Percentiles rank a stretch among this genome's conserved stretches.
These are phyloP conservation scores for Stenocarpella maydis DNA, from an alignment of 2,329 filamentous ascomycete genomes.

Conservation along the genomic window DNA sequence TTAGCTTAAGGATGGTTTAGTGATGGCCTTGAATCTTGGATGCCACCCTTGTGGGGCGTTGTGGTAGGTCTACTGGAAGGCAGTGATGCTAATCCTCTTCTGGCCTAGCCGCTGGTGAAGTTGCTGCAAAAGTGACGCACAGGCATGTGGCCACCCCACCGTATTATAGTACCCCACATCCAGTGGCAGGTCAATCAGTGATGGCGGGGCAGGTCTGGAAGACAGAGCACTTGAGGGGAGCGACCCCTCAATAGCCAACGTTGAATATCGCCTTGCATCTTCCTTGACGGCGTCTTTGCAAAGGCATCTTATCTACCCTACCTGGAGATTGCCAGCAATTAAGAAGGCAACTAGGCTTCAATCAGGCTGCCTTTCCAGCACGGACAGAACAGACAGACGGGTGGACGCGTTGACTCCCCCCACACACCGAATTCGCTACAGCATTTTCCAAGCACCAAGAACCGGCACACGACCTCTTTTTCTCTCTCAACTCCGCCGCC, in stretches of 20 bases:
- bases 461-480: neutral
- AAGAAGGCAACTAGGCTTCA: too few relatives aligned
- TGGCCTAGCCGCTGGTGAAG: neutral
- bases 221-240: neutral
- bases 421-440: too few relatives aligned
- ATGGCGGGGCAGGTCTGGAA: slow-evolving; percentile 8
- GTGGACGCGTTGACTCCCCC: too few relatives aligned
- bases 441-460: neutral
- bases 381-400: too few relatives aligned
- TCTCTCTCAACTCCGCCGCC: neutral
- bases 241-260: slow-evolving; percentile 15
- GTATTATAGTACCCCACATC: neutral
- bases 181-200: neutral
- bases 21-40: too few relatives aligned
- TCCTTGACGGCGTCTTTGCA: too few relatives aligned
- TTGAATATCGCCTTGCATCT: neutral
- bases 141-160: neutral
- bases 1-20: too few relatives aligned
- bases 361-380: too few relatives aligned
- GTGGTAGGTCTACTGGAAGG: neutral
- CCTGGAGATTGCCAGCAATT: too few relatives aligned
- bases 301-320: too few relatives aligned
- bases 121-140: slow-evolving; percentile 2
- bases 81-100: neutral
- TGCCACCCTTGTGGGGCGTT: too few relatives aligned